Base-by-base conservation (phyloP, 2,329 filamentous ascomycete species). In the Calonectria naviculata region DNA sequence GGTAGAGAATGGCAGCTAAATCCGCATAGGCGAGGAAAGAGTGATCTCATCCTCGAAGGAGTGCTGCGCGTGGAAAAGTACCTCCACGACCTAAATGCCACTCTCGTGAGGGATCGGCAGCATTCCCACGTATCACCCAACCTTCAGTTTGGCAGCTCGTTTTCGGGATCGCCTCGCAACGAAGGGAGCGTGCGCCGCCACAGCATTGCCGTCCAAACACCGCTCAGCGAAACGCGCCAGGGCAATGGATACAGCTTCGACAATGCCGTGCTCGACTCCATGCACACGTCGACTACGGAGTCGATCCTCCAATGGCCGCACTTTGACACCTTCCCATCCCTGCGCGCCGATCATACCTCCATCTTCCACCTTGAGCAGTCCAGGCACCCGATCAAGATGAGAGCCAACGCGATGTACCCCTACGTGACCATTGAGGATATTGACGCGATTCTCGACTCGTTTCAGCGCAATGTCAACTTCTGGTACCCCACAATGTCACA, bases 401-500 rank as follows among this genome's bases (percentile, higher is more conserved):
- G 80, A 2, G 68, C 80, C 0, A 80, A 80, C 4, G 80, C 81
- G 10, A 82, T 85, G 70, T 82, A 83, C 26, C 87, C 86, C 0
- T 86, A 85, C 44, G 80, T 85, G 6, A 82, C 82, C 1, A 74
- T 81, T 0, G 79, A 82, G 1, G 87, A 88, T 8, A 77, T 88
- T 2, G 81, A 84, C 19, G 76, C 76, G 0, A 83, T 87, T 6
- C 75, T 88, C 0, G 77, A 81, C 1, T 82, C 85, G 0, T 89
- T 89, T 54, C 82, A 87, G 70, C 77, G 79, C 3, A 84, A 83
- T 38, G 80, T 88, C 47, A 89, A 89, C 75, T 88, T 88, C 58
- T 89, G 86, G 86, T 89, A 89, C 67, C 87, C 87, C 0, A 87
- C 85, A 7, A 83, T 87, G 80, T 86, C 86, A 0, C 81, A 81